Evolutionary conservation across 192 early-diverging fungal genomes (phyloP).

Genomic region (Coemansia sp.): DNA sequence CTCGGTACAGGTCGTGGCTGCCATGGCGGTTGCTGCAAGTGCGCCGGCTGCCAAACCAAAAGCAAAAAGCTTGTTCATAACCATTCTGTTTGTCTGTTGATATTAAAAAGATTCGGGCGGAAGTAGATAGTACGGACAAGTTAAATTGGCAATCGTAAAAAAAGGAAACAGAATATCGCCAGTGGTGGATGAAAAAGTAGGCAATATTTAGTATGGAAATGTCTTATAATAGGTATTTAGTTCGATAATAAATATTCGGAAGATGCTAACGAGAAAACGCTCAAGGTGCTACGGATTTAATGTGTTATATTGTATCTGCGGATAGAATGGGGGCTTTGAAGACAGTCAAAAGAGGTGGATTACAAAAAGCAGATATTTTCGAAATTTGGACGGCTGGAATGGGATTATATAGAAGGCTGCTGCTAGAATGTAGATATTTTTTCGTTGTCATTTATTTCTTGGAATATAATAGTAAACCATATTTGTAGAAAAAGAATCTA

Average conservation of each 20-base stretch:
- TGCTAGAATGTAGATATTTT: neutral
- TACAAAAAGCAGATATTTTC: neutral
- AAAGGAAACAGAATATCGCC: neutral
- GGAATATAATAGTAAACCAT: neutral
- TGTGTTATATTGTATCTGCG: neutral
- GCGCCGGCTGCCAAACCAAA: conserved; percentile 22
- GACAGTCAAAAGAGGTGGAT: neutral
- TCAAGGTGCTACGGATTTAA: neutral
- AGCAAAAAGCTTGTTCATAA: conserved; percentile 21
- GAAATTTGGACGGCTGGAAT: neutral
- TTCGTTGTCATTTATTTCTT: neutral
- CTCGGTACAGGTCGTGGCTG: conserved; percentile 27
- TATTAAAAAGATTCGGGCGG: neutral
- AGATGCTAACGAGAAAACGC: neutral
- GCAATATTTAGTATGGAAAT: neutral
- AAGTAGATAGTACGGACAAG: neutral
- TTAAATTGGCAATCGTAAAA: neutral
- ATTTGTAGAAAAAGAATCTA: neutral
- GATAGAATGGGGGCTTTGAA: neutral
- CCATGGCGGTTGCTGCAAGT: conserved; percentile 12
- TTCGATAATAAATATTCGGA: neutral
- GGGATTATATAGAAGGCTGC: neutral
- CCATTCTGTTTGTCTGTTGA: neutral
- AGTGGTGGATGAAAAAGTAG: too few species aligned
- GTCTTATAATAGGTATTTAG: neutral